phyloP scores from a whole-genome alignment of 2,329 filamentous ascomycete species.

The Aphanoascus verrucosus region DNA sequence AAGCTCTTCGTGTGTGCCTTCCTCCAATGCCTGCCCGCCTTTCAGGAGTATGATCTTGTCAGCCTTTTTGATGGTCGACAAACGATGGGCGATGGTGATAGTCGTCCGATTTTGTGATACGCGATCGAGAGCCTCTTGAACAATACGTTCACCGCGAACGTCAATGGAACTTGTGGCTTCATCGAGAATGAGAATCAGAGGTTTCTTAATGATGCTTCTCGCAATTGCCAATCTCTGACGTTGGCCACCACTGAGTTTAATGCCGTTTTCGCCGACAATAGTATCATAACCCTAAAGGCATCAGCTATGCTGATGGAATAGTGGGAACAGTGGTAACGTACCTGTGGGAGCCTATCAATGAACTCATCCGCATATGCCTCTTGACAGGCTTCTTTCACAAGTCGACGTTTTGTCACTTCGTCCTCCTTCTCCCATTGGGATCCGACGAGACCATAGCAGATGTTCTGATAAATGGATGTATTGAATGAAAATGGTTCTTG shows the following conservation, averaged over 20 bases:
- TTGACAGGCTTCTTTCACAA: constrained; percentile 50
- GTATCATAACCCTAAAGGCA: constrained; percentile 54
- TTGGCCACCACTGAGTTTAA: constrained; percentile 73
- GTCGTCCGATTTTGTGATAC: constrained; percentile 55
- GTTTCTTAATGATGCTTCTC: constrained; percentile 56
- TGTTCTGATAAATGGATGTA: constrained; percentile 53
- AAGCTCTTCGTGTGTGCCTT: constrained; percentile 64
- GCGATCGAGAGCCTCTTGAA: constrained; percentile 44
- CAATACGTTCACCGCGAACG: constrained; percentile 44
- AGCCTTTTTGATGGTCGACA: constrained; percentile 64
- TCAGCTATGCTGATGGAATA: not conserved
- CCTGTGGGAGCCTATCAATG: constrained; percentile 49
- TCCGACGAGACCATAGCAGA: constrained; percentile 46
- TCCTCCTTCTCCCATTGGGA: constrained; percentile 28
- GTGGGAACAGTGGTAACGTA: not conserved
- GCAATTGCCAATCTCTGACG: constrained; percentile 73
- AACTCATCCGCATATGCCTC: constrained; percentile 62
- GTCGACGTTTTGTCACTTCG: constrained; percentile 36
- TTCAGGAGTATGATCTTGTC: constrained; percentile 69
- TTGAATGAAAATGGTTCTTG: constrained; percentile 61
- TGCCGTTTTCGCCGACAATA: constrained; percentile 63
- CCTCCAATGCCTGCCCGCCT: constrained; percentile 59
- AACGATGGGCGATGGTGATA: constrained; percentile 65
- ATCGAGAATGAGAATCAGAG: constrained; percentile 59
- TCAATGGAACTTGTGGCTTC: constrained; percentile 63